Evolutionary conservation across 495 filamentous ascomycete species (phyloP), one percentile per base, ranked within the genome.

Genomic region (Aspergillus kassunensis): DNA sequence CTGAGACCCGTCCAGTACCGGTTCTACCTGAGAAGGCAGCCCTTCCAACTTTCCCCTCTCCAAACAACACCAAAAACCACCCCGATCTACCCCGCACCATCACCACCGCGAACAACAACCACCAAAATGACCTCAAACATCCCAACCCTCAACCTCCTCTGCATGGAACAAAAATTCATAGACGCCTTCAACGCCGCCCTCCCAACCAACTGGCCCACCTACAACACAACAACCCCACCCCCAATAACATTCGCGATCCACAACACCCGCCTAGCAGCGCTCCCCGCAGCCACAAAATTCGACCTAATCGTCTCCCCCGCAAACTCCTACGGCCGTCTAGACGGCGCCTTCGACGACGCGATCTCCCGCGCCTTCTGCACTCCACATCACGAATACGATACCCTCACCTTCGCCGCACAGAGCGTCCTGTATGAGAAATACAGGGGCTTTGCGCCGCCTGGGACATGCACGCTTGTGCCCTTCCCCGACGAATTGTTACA

Each of bases 271-370:
- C 58, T 60, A 13, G 9, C 18, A 10, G 8, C 25, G 2, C 21
- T 61, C 21, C 44, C 59, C 4, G 5, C 50, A 4, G 36, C 25
- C 12, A 51, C 57, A 18, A 67, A 55, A 19, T 79, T 74, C 51
- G 68, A 77, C 59, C 60, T 73, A 9, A 63, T 80, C 15, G 75
- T 80, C 39, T 80, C 76, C 6, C 76, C 76, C 6, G 75, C 76
- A 41, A 80, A 80, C 63, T 77, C 73, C 12, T 78, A 74, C 58
- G 76, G 66, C 46, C 68, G 68, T 3, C 64, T 80, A 3, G 76
- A 80, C 48, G 78, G 78, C 36, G 74, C 63, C 49, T 80, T 80
- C 56, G 78, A 80, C 62, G 68, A 76, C 48, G 75, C 77, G 6
- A 76, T 80, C 55, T 77, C 75, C 0, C 64, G 63, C 40, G 61